phyloP scores from a whole-genome alignment of 2,329 filamentous ascomycete genomes.

The Gnomoniopsis smithogilvyi region DNA sequence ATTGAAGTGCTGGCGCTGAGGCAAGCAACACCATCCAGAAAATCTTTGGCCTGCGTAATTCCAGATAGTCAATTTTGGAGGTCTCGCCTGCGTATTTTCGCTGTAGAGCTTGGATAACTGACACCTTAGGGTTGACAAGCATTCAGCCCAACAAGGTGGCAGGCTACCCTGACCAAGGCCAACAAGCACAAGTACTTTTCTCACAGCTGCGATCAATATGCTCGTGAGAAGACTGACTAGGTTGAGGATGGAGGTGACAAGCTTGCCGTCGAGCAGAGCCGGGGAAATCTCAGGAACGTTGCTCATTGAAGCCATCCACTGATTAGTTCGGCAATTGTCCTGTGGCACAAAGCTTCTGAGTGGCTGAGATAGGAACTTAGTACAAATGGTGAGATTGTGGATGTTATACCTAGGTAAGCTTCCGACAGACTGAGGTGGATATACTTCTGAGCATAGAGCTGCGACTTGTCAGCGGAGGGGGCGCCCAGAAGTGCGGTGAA shows the following conservation, averaged over 20 bases:
- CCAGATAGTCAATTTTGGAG: too few relatives aligned
- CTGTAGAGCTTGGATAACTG: too few relatives aligned
- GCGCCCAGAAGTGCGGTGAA: slow-evolving; percentile 54
- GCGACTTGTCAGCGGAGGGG: slow-evolving; percentile 32
- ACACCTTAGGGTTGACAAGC: too few relatives aligned
- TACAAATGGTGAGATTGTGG: slow-evolving; percentile 41
- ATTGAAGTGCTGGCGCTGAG: too few relatives aligned
- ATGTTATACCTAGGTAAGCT: slow-evolving; percentile 43
- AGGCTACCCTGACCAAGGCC: too few relatives aligned
- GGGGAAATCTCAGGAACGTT: slow-evolving; percentile 3
- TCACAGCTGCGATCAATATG: not conserved
- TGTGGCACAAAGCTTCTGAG: slow-evolving; percentile 2
- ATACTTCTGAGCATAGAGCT: slow-evolving; percentile 36
- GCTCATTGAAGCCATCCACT: slow-evolving; percentile 6
- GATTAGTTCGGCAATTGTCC: slow-evolving; percentile 18
- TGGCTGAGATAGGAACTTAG: slow-evolving; percentile 29
- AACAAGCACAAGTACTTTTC: not conserved
- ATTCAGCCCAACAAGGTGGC: too few relatives aligned
- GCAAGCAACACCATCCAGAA: too few relatives aligned
- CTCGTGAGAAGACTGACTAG: not conserved
- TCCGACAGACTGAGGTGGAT: slow-evolving; percentile 41
- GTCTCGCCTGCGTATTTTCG: too few relatives aligned
- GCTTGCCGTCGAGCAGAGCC: slow-evolving; percentile 7
- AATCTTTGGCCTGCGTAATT: too few relatives aligned
- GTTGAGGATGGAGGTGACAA: slow-evolving; percentile 5